Base-by-base conservation (phyloP, 225 moss, liverwort and hornwort species). In the Climacium dendroides region DNA sequence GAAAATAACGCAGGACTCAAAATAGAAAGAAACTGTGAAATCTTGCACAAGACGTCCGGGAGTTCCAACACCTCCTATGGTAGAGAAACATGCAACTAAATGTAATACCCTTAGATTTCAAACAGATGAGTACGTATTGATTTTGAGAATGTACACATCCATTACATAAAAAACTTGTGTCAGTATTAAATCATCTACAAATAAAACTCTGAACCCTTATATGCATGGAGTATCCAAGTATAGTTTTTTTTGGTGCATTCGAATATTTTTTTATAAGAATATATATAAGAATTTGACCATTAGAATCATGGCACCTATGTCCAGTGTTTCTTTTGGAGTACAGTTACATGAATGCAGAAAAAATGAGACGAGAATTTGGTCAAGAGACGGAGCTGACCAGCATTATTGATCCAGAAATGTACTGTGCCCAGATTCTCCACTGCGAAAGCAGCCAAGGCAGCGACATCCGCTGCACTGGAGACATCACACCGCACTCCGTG, bases 351-450 rank as follows among this genome's bases (percentile, higher is more conserved):
- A 47, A 74, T 47, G 73, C 74, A 85, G 61, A 61, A 75, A 37
- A 50, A 29, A 75, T 28, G 75, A 45, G 62, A 50, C 75, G 37
- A 67, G 61, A 81, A 82, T 55, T 53, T 54, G 90, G 74, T 74
- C 63, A 64, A 83, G 79, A 78, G 67, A 57, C 34, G 18, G 88
- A 61, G 24, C 81, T 73, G 13, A 96, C 97, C 98, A 53, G 98
- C 98, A 94, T 98, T 98, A 72, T 98, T 98, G 80, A 98, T 95
- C 98, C 98, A 98, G 58, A 96, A 93, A 89, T 97, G 94, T 35
- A 98, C 79, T 39, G 90, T 91, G 62, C 95, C 96, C 80, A 98
- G 89, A 53, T 84, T 88, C 76, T 94, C 91, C 74, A 61, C 78
- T 8, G 98, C 96, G 86, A 96, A 96, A 28, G 87, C 80, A 47